Conservation (phyloP, 108 stramenopile species). For the Skeletonema potamos region DNA sequence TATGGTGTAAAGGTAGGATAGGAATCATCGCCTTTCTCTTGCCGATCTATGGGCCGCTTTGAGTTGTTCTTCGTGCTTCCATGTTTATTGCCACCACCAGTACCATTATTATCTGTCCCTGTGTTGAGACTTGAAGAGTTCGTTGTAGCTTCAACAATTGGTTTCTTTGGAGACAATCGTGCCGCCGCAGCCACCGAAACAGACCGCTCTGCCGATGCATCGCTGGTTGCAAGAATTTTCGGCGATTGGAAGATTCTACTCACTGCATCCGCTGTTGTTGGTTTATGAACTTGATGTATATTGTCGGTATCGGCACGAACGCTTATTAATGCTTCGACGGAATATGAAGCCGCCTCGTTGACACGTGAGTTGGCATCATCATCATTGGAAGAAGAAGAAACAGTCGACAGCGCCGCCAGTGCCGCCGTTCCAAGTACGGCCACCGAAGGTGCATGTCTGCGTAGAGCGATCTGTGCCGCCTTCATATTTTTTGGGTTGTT, state of each 20-base stretch:
- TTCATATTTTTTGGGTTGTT: neutral
- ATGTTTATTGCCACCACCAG: neutral
- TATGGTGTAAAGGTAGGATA: constrained; percentile 43
- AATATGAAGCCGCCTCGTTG: neutral
- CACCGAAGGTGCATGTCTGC: neutral
- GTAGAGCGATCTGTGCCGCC: neutral
- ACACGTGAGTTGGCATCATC: neutral
- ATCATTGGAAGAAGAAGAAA: no score
- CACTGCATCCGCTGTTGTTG: neutral
- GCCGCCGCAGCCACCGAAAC: constrained; percentile 16
- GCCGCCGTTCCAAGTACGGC: neutral
- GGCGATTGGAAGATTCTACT: neutral
- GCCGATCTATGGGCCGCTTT: neutral
- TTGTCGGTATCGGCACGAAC: neutral
- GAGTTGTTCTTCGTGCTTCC: neutral
- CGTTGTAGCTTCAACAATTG: neutral
- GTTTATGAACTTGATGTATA: neutral
- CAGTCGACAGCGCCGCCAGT: neutral
- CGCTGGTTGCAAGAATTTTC: constrained; percentile 31
- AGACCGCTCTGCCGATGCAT: constrained; percentile 27
- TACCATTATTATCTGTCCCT: neutral
- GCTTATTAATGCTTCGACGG: neutral
- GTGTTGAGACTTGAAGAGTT: neutral
- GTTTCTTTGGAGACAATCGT: neutral
- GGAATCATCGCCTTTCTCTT: constrained; percentile 17